Percentiles rank a stretch among this genome's conserved stretches.
phyloP scores from a whole-genome alignment of 257 asterid genomes.

The Jacaranda mimosifolia region DNA sequence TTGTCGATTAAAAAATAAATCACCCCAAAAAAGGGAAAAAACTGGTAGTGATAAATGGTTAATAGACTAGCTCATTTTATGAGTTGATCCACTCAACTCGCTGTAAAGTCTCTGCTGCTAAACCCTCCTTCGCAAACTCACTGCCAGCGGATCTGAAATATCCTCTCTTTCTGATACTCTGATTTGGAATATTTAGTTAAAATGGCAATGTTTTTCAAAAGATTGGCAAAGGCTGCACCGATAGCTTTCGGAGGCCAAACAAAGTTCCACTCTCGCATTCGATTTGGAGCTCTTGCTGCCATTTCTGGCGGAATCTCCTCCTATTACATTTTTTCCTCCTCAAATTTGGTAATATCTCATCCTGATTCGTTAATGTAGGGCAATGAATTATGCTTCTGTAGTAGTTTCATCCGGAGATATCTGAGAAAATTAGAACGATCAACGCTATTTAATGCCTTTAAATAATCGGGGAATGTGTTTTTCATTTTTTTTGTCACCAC shows the following conservation, averaged over 20 bases:
- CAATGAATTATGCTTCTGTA: neutral
- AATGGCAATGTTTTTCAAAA: slow-evolving; percentile 62
- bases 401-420: slow-evolving; percentile 9
- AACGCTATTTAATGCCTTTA: neutral
- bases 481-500: neutral
- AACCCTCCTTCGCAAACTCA: slow-evolving; percentile 34
- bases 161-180: neutral
- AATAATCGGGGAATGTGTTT: neutral
- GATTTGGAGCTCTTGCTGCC: slow-evolving; percentile 84
- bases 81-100: neutral
- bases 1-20: no score
- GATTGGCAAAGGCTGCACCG: slow-evolving; percentile 69
- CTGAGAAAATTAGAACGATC: slow-evolving; percentile 8
- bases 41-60: no score
- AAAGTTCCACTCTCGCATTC: slow-evolving; percentile 54
- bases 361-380: slow-evolving; percentile 30
- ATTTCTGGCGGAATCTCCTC: slow-evolving; percentile 77
- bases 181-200: neutral
- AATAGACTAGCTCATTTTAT: neutral
- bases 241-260: slow-evolving; percentile 54
- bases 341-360: slow-evolving; percentile 59
- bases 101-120: slow-evolving; percentile 26
- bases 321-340: slow-evolving; percentile 63
- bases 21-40: no score
- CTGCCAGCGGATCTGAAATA: slow-evolving; percentile 16